phyloP scores from a whole-genome alignment of 2,329 filamentous ascomycete genomes.

The Apiospora malaysiana region DNA sequence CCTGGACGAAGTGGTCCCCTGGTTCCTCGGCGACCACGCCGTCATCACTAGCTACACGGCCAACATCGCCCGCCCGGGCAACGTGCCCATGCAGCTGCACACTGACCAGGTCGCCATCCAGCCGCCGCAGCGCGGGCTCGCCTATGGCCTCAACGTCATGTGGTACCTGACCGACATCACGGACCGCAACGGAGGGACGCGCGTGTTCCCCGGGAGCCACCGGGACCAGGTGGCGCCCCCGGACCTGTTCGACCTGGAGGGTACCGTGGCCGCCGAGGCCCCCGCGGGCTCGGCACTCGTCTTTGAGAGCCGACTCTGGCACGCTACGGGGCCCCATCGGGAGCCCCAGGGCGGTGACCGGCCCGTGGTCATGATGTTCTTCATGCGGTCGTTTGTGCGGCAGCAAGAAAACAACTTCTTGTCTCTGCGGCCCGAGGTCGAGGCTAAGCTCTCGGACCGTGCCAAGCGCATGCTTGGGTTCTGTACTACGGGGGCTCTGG shows the following conservation, averaged over 20 bases:
- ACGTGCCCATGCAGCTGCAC: slow-evolving; percentile 36
- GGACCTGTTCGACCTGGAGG: slow-evolving; percentile 24
- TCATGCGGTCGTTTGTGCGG: slow-evolving; percentile 39
- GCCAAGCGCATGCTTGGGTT: slow-evolving; percentile 32
- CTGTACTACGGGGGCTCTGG: not conserved
- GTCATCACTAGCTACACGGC: slow-evolving; percentile 38
- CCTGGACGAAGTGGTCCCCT: slow-evolving; percentile 36
- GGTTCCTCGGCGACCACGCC: slow-evolving; percentile 37
- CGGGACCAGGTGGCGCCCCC: slow-evolving; percentile 30
- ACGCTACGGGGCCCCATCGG: slow-evolving; percentile 37
- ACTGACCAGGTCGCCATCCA: slow-evolving; percentile 37
- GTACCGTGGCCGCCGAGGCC: slow-evolving; percentile 33
- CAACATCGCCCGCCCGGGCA: slow-evolving; percentile 38
- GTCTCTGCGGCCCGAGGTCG: slow-evolving; percentile 37
- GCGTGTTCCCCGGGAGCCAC: slow-evolving; percentile 37
- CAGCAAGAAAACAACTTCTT: slow-evolving; percentile 40
- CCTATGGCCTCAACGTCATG: slow-evolving; percentile 35
- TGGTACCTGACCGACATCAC: slow-evolving; percentile 40
- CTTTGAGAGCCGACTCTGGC: slow-evolving; percentile 38
- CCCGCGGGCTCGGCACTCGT: slow-evolving; percentile 37
- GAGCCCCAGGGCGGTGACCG: slow-evolving; percentile 18
- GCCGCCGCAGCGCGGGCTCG: slow-evolving; percentile 33
- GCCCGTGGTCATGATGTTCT: slow-evolving; percentile 31
- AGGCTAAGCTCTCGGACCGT: slow-evolving; percentile 34
- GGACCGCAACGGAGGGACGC: slow-evolving; percentile 38